Base-by-base conservation (phyloP, 106 monocot species). In the Posidonia australis region DNA sequence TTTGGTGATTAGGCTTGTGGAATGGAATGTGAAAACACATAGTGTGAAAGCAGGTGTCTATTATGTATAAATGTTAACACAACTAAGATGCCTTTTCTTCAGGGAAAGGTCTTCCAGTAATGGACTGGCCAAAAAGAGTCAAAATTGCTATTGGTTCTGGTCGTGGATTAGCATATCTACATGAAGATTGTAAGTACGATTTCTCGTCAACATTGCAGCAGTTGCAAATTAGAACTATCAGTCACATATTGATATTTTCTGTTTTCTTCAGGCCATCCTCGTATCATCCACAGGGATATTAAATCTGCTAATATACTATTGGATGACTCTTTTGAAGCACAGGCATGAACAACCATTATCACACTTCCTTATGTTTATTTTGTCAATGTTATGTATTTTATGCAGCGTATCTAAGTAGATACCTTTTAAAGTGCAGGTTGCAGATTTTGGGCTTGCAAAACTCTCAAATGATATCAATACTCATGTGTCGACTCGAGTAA, bases 391-490 rank as follows among this genome's bases (percentile, higher is more conserved):
- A 25, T 1, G 3, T 28, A 45, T 11, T 57, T 57, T 22, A 9
- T 5, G 28, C 3, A 5, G n/a, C 18, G 14, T 27, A 9, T 41
- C 21, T 16, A 18, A 24, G 16, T 21, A 17, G 28, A 17, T 49
- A 67, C 10, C 57, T 27, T 18, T 11, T 44, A 21, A 70, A 58
- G 58, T 68, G n/a, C 74, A 93, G 93, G 93, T 93, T 70, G 93
- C 88, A 57, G 93, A 93, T 73, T 93, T 93, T 83, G 93, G 93
- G 27, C 88, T 93, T 9, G 93, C 93, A 13, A 93, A 82, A 65
- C 67, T 81, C 13, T 69, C 88, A 51, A 74, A 83, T 67, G 84
- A 83, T 77, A 77, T 73, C 5, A 13, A 64, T 54, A 86, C 88
- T 17, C 93, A 93, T 73, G 86, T 93, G 10, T 93, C 93, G 27